phyloP scores from a whole-genome alignment of 176 grass and related monocot species.

The Avena atlantica region DNA sequence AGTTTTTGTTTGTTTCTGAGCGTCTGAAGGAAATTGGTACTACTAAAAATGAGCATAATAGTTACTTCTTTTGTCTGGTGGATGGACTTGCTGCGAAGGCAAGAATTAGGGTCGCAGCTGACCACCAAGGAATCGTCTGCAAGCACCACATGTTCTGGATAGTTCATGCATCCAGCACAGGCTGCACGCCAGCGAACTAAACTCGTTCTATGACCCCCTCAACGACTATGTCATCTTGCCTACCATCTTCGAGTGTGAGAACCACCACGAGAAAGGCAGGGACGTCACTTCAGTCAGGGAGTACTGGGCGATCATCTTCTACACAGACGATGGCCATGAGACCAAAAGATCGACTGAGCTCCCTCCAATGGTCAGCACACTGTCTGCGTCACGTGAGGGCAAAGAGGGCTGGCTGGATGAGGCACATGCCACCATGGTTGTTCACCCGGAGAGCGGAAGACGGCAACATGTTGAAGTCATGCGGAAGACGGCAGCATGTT shows the following conservation, averaged over 20 bases:
- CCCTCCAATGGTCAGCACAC: constrained; percentile 53
- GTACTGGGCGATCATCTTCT: constrained; percentile 84
- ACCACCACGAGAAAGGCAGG: constrained; percentile 45
- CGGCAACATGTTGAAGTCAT: constrained; percentile 64
- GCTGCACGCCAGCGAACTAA: constrained; percentile 71
- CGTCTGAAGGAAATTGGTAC: background rate
- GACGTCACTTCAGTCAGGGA: constrained; percentile 59
- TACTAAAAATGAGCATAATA: background rate
- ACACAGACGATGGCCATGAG: background rate
- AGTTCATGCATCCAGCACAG: constrained; percentile 55
- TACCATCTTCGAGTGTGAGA: constrained; percentile 64
- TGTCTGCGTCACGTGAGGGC: constrained; percentile 49
- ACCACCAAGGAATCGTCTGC: constrained; percentile 85
- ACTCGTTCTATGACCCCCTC: constrained; percentile 84
- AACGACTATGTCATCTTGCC: constrained; percentile 87
- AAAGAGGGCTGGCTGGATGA: constrained; percentile 46
- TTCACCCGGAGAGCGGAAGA: constrained; percentile 55
- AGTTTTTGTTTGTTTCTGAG: constrained; percentile 2
- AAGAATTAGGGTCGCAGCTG: constrained; percentile 58
- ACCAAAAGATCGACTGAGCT: constrained; percentile 48
- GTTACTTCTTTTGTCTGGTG: constrained; percentile 43
- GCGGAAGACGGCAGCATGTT: no score
- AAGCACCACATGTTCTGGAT: constrained; percentile 69
- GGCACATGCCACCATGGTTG: constrained; percentile 52
- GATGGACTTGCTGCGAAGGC: constrained; percentile 50